Base-by-base conservation (phyloP, 2,329 filamentous ascomycete species). In the Didymella glomerata region DNA sequence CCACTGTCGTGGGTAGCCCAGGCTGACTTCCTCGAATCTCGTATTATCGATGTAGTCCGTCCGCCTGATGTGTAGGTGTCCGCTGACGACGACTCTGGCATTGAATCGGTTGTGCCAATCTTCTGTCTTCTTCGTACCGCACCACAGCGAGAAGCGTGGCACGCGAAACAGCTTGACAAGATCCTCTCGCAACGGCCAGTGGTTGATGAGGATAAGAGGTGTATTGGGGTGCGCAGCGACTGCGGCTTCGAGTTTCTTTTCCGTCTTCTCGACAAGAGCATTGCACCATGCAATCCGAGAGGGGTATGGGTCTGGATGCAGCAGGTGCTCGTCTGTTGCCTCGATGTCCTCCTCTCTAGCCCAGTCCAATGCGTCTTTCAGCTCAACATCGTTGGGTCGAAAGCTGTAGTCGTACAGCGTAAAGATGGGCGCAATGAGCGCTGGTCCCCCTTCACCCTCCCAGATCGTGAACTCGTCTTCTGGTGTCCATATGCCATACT, bases 401-500 rank as follows among this genome's bases (percentile, higher is more conserved):
- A 86, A 87, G 61, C 79, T 83, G 73, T 87, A 87, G 73, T 87
- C 85, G 76, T 86, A 87, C 14, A 87, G 76, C 0, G 84, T 86
- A 76, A 86, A 87, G 48, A 85, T 80, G 30, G 83, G 85, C 30
- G 82, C 83, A 40, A 87, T 79, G 36, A 86, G 60, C 6, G 76
- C 82, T 5, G 80, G 80, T 4, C 77, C 77, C 22, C 80, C 81
- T 8, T 80, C 78, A n/a, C 82, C 84, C 4, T 84, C 78, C 84
- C 84, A 86, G 22, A 80, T 72, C 32, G 78, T 76, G 64, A 78
- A 86, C 5, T 84, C 82, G 67, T 87, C 85, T 66, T 86, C 84
- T 11, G 85, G 85, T 6, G 84, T 86, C 56, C 80, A 73, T 14
- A 87, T 80, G 34, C 83, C 83, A 69, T 79, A 81, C 45, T 80